Base-by-base conservation (phyloP, 768 basidiomycete genomes). In the Gautieria morchelliformis region DNA sequence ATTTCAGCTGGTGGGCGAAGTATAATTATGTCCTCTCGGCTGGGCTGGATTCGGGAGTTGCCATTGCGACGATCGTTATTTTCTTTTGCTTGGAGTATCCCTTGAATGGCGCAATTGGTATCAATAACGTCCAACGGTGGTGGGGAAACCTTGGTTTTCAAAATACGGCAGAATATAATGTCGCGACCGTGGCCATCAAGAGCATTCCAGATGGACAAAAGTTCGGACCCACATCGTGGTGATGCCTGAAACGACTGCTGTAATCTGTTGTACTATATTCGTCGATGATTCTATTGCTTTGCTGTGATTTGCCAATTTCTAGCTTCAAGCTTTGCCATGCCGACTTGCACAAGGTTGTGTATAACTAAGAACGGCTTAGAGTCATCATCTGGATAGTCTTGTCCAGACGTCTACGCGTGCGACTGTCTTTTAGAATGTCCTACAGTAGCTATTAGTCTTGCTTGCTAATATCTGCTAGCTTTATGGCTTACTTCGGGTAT, bases 1-100 rank as follows among this genome's bases (percentile, higher is more conserved):
- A 85, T 61, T 81, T 83, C 69, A 76, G 79, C 1, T 84, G 83
- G 83, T 84, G 83, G 83, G 71, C 74, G n/a, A 84, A 85, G 68
- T 73, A 72, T 60, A 72, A 72, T 19, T 72, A 85, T 61, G 80
- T 87, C 19, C 68, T 87, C n/a, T 87, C 85, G 7, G 83, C 85
- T 10, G 86, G 83, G 4, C 63, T 88, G 62, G 86, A 87, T 62
- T 77, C 85, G 14, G 85, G 87, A n/a, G 71, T 85, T 9, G 84
- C 84, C 0, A 61, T 86, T 17, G 69, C 76, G 20, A 68, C 77
- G 3, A 69, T 87, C 24, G 22, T 81, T 48, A 76, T 85, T 42
- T 84, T 81, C 71, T 83, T 84, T 67, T 61, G 65, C 39, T 72
- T 87, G n/a, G 81, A 88, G 68, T 87, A 80, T 63, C 86, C 85